These are phyloP conservation scores for Plasmodium cynomolgi DNA, from an alignment of 169 alveolate genomes.

Conservation along the genomic window DNA sequence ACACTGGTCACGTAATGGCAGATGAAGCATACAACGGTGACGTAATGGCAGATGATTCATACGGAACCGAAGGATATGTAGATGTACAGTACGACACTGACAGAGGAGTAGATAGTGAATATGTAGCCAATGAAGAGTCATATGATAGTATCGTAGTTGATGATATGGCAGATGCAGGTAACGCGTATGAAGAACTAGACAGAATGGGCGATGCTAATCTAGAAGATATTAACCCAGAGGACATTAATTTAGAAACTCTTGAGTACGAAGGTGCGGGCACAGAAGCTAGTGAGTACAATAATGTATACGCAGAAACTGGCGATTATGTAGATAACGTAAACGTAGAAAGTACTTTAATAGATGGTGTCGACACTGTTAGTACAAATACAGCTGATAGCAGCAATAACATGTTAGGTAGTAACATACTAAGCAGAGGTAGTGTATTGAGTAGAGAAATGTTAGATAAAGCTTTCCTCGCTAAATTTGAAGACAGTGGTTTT, in stretches of 20 bases:
- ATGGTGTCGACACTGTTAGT: neutral
- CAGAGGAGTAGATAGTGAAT: neutral
- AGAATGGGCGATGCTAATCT: neutral
- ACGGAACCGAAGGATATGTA: neutral
- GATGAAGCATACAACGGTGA: no score
- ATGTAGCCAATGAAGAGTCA: neutral
- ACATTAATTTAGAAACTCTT: neutral
- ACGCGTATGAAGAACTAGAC: neutral
- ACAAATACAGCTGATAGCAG: neutral
- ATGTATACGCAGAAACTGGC: neutral
- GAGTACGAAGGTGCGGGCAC: neutral
- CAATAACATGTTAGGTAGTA: neutral
- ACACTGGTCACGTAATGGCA: no score
- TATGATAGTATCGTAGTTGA: neutral
- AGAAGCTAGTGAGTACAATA: neutral
- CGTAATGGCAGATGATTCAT: neutral
- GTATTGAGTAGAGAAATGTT: neutral
- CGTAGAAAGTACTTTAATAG: neutral
- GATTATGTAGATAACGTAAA: neutral
- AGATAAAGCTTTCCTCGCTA: neutral
- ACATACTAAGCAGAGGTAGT: neutral
- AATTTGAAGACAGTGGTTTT: neutral
- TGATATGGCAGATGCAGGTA: neutral
- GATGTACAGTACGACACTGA: neutral
- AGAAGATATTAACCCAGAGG: neutral